Conservation (phyloP, 805 yeast species). For the Yamadazyma endophytica region DNA sequence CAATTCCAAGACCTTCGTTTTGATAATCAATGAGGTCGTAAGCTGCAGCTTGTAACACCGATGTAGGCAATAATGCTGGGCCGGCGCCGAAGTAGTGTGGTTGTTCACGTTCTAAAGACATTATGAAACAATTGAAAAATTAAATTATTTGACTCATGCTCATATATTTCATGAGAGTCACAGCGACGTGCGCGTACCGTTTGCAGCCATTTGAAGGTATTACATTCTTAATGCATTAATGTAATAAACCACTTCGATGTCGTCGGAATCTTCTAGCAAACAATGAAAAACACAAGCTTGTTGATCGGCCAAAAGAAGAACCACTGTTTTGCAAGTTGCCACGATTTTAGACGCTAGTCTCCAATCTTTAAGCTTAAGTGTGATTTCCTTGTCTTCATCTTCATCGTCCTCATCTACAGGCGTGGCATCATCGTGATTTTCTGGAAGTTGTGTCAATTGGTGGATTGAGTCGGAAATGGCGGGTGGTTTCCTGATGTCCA, state of each 20-base stretch:
- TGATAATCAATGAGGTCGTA: constrained; percentile 71
- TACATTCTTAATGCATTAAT: constrained; percentile 29
- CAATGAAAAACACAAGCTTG: constrained; percentile 66
- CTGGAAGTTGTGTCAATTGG: constrained; percentile 10
- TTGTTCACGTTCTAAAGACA: constrained; percentile 53
- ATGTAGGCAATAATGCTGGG: constrained; percentile 86
- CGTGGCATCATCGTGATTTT: constrained; percentile 1
- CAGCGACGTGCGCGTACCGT: too few species aligned
- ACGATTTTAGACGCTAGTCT: constrained; percentile 58
- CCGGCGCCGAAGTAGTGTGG: constrained; percentile 97
- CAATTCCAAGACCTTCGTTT: constrained; percentile 75
- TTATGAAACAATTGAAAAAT: not conserved
- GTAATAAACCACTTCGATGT: constrained; percentile 62
- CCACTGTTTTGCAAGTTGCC: constrained; percentile 56
- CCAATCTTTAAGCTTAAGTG: constrained; percentile 64
- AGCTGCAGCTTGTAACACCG: constrained; percentile 85
- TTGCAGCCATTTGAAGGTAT: too few species aligned
- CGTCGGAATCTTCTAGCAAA: constrained; percentile 57
- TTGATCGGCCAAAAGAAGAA: constrained; percentile 52
- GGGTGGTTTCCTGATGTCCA: constrained; percentile 40
- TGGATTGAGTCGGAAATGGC: constrained; percentile 15
- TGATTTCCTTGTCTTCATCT: constrained; percentile 40
- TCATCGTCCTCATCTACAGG: constrained; percentile 8
- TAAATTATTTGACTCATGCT: not conserved
- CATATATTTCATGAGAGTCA: too few species aligned